Evolutionary conservation across 148 eudicot genomes (phyloP).

Genomic region (Persicaria tinctoria): DNA sequence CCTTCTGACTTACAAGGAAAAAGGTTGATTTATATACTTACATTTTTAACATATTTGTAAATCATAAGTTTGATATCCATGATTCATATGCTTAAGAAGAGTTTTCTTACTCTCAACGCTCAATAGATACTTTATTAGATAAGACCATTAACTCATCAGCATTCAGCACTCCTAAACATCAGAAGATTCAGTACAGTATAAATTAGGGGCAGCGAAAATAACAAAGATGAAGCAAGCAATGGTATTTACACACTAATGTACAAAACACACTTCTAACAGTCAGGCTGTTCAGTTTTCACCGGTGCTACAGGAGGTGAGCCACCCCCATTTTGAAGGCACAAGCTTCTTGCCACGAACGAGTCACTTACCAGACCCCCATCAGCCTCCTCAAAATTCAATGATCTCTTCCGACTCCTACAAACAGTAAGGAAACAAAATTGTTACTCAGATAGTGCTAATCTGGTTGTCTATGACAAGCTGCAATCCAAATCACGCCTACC

Average conservation of each 20-base stretch:
- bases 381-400: slow-evolving; percentile 59
- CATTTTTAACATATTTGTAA: too few relatives aligned
- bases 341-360: slow-evolving; percentile 72
- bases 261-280: slow-evolving; percentile 29
- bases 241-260: slow-evolving; percentile 28
- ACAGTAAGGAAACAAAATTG: not conserved
- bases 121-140: too few relatives aligned
- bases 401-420: slow-evolving; percentile 59
- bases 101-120: too few relatives aligned
- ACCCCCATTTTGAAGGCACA: slow-evolving; percentile 58
- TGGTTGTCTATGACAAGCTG: not conserved
- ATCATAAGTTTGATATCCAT: too few relatives aligned
- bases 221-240: not conserved
- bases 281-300: slow-evolving; percentile 62
- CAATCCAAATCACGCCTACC: slow-evolving; percentile 30
- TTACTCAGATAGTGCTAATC: not conserved
- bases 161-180: too few relatives aligned
- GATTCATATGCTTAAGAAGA: too few relatives aligned
- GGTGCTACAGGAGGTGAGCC: slow-evolving; percentile 27
- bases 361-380: slow-evolving; percentile 85
- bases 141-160: too few relatives aligned
- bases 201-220: too few relatives aligned
- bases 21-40: too few relatives aligned
- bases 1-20: too few relatives aligned
- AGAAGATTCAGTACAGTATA: too few relatives aligned